phyloP scores from a whole-genome alignment of 306 rosid species.

The Lupinus albus region DNA sequence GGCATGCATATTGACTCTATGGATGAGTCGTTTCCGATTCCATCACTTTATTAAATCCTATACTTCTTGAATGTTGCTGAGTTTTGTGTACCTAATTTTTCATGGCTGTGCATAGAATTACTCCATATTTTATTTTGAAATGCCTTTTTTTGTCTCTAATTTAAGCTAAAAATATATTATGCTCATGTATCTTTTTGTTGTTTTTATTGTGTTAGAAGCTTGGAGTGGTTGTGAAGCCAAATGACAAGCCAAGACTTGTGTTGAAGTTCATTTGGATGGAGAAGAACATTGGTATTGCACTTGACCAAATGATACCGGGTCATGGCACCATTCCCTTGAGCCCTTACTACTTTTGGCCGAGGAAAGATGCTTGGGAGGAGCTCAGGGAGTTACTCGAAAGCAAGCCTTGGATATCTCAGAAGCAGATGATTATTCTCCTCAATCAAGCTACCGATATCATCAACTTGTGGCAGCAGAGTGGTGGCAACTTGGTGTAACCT shows the following conservation, averaged over 20 bases:
- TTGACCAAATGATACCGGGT: constrained; percentile 81
- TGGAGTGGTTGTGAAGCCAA: constrained; percentile 85
- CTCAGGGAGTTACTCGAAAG: constrained; percentile 88
- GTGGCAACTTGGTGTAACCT: constrained; percentile 74
- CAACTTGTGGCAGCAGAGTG: constrained; percentile 99
- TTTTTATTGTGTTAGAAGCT: constrained; percentile 62
- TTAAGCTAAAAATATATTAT: background rate
- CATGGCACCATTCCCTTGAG: constrained; percentile 88
- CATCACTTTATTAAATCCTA: background rate
- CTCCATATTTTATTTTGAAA: background rate
- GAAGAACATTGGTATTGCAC: constrained; percentile 89
- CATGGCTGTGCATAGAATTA: background rate
- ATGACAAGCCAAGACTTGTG: constrained; percentile 75
- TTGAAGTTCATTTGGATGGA: constrained; percentile 99
- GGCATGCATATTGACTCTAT: background rate
- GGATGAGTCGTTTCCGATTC: background rate
- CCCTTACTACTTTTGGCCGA: constrained; percentile 96
- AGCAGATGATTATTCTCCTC: constrained; percentile 97
- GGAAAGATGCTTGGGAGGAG: constrained; percentile 99
- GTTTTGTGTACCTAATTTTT: too few relatives aligned
- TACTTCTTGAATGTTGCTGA: background rate
- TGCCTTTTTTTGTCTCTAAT: background rate
- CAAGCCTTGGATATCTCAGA: constrained; percentile 98
- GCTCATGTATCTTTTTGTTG: background rate
- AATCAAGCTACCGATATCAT: constrained; percentile 96